phyloP scores from a whole-genome alignment of 2,329 filamentous ascomycete genomes.

The Aspergillus fijiensis region DNA sequence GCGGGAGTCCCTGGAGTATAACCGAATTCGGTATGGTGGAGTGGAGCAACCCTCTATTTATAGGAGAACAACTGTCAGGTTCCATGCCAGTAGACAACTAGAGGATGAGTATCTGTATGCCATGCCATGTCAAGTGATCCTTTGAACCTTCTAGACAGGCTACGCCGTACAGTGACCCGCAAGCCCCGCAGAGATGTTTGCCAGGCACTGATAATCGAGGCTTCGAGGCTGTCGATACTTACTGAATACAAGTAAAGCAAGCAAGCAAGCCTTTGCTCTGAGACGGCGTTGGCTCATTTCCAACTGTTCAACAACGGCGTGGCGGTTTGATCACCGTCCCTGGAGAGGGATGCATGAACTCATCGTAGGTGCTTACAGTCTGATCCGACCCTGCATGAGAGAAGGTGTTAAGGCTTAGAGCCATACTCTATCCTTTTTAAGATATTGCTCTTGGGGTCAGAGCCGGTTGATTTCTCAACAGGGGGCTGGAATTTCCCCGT shows the following conservation, averaged over 20 bases:
- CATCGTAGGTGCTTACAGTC: not conserved
- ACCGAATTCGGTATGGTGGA: not conserved
- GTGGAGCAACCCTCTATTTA: not conserved
- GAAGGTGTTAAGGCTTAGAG: not conserved
- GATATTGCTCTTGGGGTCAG: not conserved
- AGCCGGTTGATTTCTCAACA: not conserved
- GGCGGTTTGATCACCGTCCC: not conserved
- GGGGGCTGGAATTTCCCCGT: not conserved
- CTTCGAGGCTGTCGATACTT: not conserved
- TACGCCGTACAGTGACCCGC: too few species aligned
- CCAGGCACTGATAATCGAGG: too few species aligned
- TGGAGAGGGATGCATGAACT: not conserved
- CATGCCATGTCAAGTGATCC: too few species aligned
- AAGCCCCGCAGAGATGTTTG: too few species aligned
- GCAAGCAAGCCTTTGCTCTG: not conserved
- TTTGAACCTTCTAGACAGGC: too few species aligned
- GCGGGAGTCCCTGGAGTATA: slow-evolving; percentile 2
- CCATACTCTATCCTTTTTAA: not conserved
- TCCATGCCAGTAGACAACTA: not conserved
- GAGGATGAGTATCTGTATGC: too few species aligned
- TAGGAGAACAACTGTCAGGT: not conserved
- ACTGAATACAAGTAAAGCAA: not conserved
- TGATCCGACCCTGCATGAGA: not conserved
- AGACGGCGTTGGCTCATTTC: not conserved
- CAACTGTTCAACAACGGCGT: not conserved